phyloP scores from a whole-genome alignment of 139 green algal genomes.

The Chlorella vulgaris region DNA sequence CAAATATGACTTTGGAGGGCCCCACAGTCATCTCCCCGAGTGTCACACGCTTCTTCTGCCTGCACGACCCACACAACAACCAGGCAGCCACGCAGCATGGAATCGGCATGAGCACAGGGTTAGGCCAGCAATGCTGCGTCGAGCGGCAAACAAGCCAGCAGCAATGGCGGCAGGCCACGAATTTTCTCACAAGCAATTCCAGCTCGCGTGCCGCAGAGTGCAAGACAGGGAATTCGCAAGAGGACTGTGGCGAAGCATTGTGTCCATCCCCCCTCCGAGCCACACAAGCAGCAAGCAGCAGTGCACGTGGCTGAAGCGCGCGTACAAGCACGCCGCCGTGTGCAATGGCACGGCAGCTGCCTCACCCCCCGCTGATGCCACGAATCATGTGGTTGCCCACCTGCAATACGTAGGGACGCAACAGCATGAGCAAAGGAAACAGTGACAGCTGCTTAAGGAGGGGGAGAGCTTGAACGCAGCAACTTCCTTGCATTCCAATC shows the following conservation, averaged over 20 bases:
- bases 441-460: not conserved
- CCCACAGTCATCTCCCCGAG: constrained; percentile 60
- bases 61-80: not conserved
- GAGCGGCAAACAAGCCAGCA: too few relatives aligned
- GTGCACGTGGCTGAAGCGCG: too few relatives aligned
- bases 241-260: too few relatives aligned
- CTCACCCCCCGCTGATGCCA: not conserved
- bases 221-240: too few relatives aligned
- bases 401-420: not conserved
- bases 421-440: not conserved
- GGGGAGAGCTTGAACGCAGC: not conserved
- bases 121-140: not conserved
- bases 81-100: not conserved
- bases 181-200: too few relatives aligned
- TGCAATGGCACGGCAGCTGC: not conserved
- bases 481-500: too few relatives aligned
- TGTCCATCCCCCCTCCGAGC: too few relatives aligned
- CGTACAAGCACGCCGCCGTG: too few relatives aligned
- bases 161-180: too few relatives aligned
- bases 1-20: constrained; percentile 53
- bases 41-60: constrained; percentile 9
- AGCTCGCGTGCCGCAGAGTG: too few relatives aligned
- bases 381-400: constrained; percentile 37
- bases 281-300: too few relatives aligned
- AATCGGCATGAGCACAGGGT: not conserved